Percentiles rank a stretch among this genome's conserved stretches.
These are phyloP conservation scores for Naganishia albida DNA, from an alignment of 1,284 basidiomycete genomes.

Conservation along the genomic window DNA sequence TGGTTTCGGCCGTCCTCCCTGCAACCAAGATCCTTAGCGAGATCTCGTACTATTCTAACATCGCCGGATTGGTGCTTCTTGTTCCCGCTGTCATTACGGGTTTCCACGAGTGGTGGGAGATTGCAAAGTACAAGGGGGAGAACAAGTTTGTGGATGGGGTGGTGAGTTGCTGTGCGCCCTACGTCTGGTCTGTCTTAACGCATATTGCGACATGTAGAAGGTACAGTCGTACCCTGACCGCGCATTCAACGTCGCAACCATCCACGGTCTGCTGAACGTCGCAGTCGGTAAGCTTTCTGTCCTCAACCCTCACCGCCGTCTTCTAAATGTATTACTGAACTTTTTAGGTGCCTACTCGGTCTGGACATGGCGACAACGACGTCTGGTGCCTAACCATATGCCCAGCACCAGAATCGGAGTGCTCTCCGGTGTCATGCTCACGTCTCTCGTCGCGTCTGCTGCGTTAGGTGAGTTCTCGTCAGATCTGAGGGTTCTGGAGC, in stretches of 20 bases:
- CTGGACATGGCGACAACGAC: slow-evolving; percentile 28
- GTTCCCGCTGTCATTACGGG: slow-evolving; percentile 30
- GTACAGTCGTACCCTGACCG: slow-evolving; percentile 28
- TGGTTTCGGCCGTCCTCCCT: slow-evolving; percentile 23
- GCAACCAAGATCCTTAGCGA: slow-evolving; percentile 29
- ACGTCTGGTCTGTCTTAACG: background rate
- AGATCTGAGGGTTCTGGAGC: background rate
- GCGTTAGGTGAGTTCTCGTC: slow-evolving; percentile 2
- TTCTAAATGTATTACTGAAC: background rate
- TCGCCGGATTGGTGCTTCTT: slow-evolving; percentile 28
- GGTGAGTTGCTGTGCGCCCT: slow-evolving; percentile 13
- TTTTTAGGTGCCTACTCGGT: slow-evolving; percentile 23
- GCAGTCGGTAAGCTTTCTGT: slow-evolving; percentile 21
- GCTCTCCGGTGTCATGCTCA: slow-evolving; percentile 19
- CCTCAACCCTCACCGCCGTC: background rate
- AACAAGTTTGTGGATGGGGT: slow-evolving; percentile 33
- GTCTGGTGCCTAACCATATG: slow-evolving; percentile 28
- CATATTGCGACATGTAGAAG: slow-evolving; percentile 11
- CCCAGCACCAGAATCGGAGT: slow-evolving; percentile 23
- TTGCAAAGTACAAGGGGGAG: slow-evolving; percentile 30
- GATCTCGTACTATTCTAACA: slow-evolving; percentile 32
- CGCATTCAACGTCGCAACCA: slow-evolving; percentile 27
- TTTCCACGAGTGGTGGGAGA: slow-evolving; percentile 32
- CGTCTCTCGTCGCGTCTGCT: slow-evolving; percentile 13
- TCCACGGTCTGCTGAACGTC: slow-evolving; percentile 29